Evolutionary conservation across 2,329 filamentous ascomycete species (phyloP), one percentile per base, ranked within the genome.

Genomic region (Septoria petroselini): DNA sequence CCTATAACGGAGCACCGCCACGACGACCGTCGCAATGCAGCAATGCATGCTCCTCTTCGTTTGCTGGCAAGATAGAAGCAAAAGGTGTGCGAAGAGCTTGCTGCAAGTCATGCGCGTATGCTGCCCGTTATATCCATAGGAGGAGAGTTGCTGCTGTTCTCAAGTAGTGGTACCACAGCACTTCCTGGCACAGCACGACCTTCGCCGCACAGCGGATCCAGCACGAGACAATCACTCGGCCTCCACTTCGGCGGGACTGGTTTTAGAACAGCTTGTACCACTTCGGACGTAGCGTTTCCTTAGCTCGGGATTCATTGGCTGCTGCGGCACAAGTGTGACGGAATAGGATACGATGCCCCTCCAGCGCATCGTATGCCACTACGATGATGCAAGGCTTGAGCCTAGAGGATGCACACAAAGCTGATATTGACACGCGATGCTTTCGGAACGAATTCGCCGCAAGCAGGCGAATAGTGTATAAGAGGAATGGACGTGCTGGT

Each of bases 241-340:
- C 38, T 17, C 33, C 23, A 27, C 42, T 9, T 45, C 31, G 42
- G 42, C 42, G 15, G 8, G 42, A 38, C 34, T n/a, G 23, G 38
- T 8, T 46, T 46, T 46, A 45, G 42, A 45, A 30, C 30, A 34
- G 23, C 23, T 37, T 45, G 42, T 30, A 46, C 42, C 15, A 46
- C 42, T 46, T 46, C 23, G 34, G 42, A 33, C 18, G 21, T 46
- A 46, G 42, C 21, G 31, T 19, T 19, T 46, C 42, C 23, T 46
- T 9, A 7, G 15, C 6, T 7, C 9, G 23, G 23, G 23, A 8
- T 11, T 38, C 31, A 38, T 46, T 46, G 42, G 42, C 30, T 38
- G 42, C 42, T 46, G 42, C 42, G 42, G 21, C 33, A 17, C 15
- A 38, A 11, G 18, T 30, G 31, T 25, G 37, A 38, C 23, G 8